These are phyloP conservation scores for Wickerhamiella domercqiae DNA, from an alignment of 805 yeast species.

Conservation along the genomic window DNA sequence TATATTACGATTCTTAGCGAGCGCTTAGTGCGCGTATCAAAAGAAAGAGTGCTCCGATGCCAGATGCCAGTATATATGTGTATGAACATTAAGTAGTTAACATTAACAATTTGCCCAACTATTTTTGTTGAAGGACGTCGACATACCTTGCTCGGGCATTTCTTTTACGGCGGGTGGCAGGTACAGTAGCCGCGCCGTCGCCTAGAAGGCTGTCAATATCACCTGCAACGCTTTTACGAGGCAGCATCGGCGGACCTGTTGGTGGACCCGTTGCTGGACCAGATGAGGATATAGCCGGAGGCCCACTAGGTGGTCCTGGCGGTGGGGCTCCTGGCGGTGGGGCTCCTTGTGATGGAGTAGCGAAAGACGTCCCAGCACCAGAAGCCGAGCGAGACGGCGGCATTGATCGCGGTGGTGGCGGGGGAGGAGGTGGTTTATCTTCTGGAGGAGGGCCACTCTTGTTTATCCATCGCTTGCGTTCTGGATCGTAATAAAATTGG, in stretches of 20 bases:
- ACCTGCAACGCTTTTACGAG: constrained; percentile 16
- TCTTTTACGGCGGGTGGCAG: constrained; percentile 30
- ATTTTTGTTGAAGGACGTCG: constrained; percentile 37
- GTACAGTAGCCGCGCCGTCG: constrained; percentile 21
- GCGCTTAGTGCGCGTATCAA: background rate
- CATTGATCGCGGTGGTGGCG: constrained; percentile 36
- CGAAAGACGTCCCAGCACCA: constrained; percentile 8
- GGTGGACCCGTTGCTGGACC: background rate
- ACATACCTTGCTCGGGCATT: constrained; percentile 48
- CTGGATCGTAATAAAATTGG: constrained; percentile 65
- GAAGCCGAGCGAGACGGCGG: constrained; percentile 6
- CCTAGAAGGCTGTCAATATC: constrained; percentile 35
- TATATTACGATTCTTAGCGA: background rate
- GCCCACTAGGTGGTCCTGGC: constrained; percentile 19
- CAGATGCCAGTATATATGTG: too few species aligned
- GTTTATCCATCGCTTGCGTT: constrained; percentile 78
- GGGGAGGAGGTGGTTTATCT: constrained; percentile 47
- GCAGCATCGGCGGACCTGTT: background rate
- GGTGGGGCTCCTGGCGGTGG: constrained; percentile 18
- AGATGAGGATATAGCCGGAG: background rate
- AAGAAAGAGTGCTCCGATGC: too few species aligned
- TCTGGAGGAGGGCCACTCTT: constrained; percentile 33
- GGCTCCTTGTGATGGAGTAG: constrained; percentile 10
- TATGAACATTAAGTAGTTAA: too few species aligned
- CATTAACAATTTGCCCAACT: background rate